A percentile compares a stretch with the other conserved stretches of the same genome.
These are phyloP conservation scores for Beauveria sp. DNA, from an alignment of 2,329 filamentous ascomycete genomes.

Conservation along the genomic window DNA sequence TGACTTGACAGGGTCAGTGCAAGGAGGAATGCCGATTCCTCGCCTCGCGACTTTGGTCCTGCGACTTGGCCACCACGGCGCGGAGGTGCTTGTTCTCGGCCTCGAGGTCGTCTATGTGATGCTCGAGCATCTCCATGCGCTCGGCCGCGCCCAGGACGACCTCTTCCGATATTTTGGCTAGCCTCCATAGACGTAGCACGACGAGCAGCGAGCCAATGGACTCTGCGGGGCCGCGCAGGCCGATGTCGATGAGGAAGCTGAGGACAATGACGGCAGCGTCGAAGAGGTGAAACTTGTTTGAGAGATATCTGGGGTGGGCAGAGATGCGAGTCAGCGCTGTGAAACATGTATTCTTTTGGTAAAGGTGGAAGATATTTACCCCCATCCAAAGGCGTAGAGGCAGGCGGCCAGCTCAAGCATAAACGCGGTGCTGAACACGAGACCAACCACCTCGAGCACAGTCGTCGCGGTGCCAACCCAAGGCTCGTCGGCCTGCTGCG, in stretches of 20 bases:
- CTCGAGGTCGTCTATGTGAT: slow-evolving; percentile 43
- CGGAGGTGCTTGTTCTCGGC: slow-evolving; percentile 31
- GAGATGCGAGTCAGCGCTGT: background rate
- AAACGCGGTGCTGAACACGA: slow-evolving; percentile 58
- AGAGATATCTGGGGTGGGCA: slow-evolving; percentile 40
- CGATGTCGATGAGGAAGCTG: slow-evolving; percentile 54
- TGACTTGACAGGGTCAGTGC: background rate
- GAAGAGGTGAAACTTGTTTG: slow-evolving; percentile 53
- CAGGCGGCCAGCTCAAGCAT: slow-evolving; percentile 52
- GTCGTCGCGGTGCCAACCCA: slow-evolving; percentile 33
- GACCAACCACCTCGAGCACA: slow-evolving; percentile 41
- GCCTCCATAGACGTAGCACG: slow-evolving; percentile 57
- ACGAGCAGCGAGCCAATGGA: slow-evolving; percentile 61
- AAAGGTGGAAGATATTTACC: slow-evolving; percentile 32
- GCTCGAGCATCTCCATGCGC: slow-evolving; percentile 50
- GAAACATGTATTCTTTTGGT: background rate
- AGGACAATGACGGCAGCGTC: slow-evolving; percentile 55
- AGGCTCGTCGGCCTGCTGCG: slow-evolving; percentile 27
- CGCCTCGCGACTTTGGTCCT: background rate
- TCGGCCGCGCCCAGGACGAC: slow-evolving; percentile 55
- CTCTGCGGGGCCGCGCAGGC: slow-evolving; percentile 51
- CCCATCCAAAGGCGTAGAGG: slow-evolving; percentile 53
- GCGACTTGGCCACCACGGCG: background rate
- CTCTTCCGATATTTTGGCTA: slow-evolving; percentile 66
- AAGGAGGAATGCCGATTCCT: background rate